Conservation (phyloP, 305 asterid species). For the Coffea humblotiana region DNA sequence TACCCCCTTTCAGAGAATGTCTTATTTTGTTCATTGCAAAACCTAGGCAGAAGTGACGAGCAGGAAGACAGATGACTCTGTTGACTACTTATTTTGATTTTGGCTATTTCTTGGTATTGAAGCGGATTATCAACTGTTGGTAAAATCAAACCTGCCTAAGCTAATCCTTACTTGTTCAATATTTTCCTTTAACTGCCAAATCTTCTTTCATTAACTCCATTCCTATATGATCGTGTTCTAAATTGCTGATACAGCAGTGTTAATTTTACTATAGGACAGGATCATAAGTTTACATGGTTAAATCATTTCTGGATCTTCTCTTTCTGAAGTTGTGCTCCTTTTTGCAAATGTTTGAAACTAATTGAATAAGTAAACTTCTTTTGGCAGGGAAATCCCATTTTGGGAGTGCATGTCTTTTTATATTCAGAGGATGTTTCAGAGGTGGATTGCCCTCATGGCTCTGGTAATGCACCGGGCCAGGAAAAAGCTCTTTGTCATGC, state of each 20-base stretch:
- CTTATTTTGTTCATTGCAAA: not conserved
- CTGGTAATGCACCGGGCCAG: constrained; percentile 72
- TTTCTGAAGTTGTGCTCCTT: not conserved
- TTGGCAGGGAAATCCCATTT: constrained; percentile 87
- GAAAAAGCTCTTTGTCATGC: constrained; percentile 89
- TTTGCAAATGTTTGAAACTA: constrained; percentile 1
- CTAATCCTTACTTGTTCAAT: not conserved
- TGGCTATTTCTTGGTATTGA: not conserved
- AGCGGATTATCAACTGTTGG: not conserved
- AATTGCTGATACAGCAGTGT: not conserved
- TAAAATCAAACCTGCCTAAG: not conserved
- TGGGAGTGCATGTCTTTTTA: constrained; percentile 90
- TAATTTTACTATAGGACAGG: not conserved
- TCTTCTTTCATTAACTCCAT: not conserved
- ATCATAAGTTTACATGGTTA: not conserved
- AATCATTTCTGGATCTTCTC: not conserved
- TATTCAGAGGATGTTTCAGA: constrained; percentile 79
- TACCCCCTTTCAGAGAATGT: not conserved
- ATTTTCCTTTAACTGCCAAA: not conserved
- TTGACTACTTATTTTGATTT: no score
- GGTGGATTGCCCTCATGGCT: constrained; percentile 74
- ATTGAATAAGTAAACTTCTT: not conserved
- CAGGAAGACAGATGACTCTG: not conserved
- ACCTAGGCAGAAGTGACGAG: not conserved
- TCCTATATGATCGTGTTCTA: not conserved